Evolutionary conservation across 805 yeast species (phyloP), one percentile per base, ranked within the genome.

Genomic region (Metschnikowia similis): DNA sequence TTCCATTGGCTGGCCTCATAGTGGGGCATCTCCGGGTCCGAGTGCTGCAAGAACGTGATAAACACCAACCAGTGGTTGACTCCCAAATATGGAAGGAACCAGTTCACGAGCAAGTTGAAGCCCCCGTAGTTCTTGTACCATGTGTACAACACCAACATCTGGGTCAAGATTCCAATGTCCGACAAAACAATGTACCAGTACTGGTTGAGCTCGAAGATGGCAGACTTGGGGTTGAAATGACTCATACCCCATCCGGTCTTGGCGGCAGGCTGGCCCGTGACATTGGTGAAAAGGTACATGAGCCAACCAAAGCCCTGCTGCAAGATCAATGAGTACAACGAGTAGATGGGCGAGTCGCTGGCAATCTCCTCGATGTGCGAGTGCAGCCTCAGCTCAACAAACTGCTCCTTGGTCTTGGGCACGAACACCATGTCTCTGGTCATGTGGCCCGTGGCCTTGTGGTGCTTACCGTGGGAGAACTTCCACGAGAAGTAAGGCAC

Each of bases 401-500:
- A 88, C 61, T 77, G 69, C 56, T 85, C 82, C 59, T 77, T 79
- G 42, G 84, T 82, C 63, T 77, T 71, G 46, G 96, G 96, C 48
- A 88, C 87, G 62, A 85, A 88, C 44, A 88, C 96, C 84, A 84
- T 88, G 66, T 88, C 96, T 65, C 89, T 80, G 35, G 84, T 73
- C 65, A 88, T 62, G 67, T 89, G 89, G 56, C 94, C 95, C 38
- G 95, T 88, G 51, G 91, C 88, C 76, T 89, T 88, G 77, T 88
- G 96, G 72, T 88, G 96, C 77, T 85, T 87, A 49, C 88, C 82
- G 70, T 88, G 96, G 44, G 88, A 73, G 68, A 75, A 83, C 63
- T 87, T 85, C 96, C 96, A 88, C 8, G 94, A 85, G 66, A 87
- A 87, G 73, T 84, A 88, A 42, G 96, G 96, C 31, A 89, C 96